phyloP scores from a whole-genome alignment of 202 grass and related monocot species.

The Dendrocalamus latiflorus region DNA sequence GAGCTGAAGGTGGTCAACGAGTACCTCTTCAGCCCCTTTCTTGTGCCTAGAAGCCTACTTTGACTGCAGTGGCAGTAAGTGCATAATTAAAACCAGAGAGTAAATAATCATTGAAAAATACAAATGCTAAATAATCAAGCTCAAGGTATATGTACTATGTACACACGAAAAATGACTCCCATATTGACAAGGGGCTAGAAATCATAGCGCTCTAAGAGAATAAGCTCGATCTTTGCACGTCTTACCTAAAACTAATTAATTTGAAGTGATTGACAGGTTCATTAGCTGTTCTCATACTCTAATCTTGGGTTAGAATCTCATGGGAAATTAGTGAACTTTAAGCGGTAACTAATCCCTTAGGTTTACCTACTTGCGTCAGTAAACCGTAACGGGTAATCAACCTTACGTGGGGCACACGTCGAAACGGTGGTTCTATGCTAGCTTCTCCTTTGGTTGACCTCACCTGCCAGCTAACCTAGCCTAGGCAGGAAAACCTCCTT shows the following conservation, averaged over 20 bases:
- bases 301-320: background rate
- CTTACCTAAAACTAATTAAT: background rate
- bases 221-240: background rate
- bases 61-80: conserved; percentile 7
- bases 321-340: background rate
- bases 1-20: conserved; percentile 49
- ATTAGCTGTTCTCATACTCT: background rate
- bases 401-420: background rate
- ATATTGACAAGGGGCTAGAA: background rate
- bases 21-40: conserved; percentile 24
- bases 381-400: background rate
- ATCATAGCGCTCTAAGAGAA: background rate
- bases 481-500: background rate
- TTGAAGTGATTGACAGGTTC: background rate
- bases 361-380: background rate
- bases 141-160: background rate
- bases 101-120: background rate
- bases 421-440: background rate
- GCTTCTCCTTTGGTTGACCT: background rate
- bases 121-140: background rate
- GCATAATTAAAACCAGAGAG: background rate
- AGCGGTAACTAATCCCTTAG: background rate
- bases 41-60: conserved; percentile 18
- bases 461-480: background rate
- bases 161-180: background rate